Conservation (phyloP, 148 eudicot genomes). For the Rhododendron molle region DNA sequence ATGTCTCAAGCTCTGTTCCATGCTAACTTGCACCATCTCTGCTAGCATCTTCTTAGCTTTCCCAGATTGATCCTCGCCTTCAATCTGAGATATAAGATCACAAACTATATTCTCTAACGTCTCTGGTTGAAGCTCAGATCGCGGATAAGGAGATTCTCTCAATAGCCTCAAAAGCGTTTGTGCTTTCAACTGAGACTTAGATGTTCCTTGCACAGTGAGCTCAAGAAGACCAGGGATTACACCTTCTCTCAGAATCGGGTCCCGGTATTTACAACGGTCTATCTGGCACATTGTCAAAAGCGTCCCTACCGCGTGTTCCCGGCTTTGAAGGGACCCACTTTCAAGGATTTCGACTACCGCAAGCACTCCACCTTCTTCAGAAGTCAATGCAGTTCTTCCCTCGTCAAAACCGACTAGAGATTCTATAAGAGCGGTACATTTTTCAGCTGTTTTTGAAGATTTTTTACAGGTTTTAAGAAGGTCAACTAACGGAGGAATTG, state of each 20-base stretch:
- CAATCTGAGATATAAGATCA: slow-evolving; percentile 70
- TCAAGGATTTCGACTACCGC: slow-evolving; percentile 89
- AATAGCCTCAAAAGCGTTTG: slow-evolving; percentile 60
- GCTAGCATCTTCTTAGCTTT: slow-evolving; percentile 95
- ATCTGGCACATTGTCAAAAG: slow-evolving; percentile 77
- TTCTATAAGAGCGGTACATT: slow-evolving; percentile 75
- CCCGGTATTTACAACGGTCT: slow-evolving; percentile 69
- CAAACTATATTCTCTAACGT: slow-evolving; percentile 84
- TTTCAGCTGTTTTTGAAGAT: slow-evolving; percentile 75
- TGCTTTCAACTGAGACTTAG: slow-evolving; percentile 70
- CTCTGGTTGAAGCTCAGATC: slow-evolving; percentile 66
- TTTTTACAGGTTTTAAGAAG: slow-evolving; percentile 70
- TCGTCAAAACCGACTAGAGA: slow-evolving; percentile 61
- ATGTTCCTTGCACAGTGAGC: slow-evolving; percentile 89
- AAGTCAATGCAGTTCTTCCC: slow-evolving; percentile 52
- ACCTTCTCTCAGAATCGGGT: slow-evolving; percentile 83
- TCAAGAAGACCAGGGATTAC: slow-evolving; percentile 93
- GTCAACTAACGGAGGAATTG: slow-evolving; percentile 53
- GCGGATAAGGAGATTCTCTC: slow-evolving; percentile 76
- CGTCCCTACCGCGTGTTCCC: slow-evolving; percentile 84
- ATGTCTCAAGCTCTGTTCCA: slow-evolving; percentile 95
- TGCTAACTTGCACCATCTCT: slow-evolving; percentile 97
- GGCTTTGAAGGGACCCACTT: slow-evolving; percentile 71
- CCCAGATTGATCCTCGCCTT: slow-evolving; percentile 74
- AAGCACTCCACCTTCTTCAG: slow-evolving; percentile 82